phyloP scores from a whole-genome alignment of 352 stramenopile genomes.

The Elongisporangium undulatum region DNA sequence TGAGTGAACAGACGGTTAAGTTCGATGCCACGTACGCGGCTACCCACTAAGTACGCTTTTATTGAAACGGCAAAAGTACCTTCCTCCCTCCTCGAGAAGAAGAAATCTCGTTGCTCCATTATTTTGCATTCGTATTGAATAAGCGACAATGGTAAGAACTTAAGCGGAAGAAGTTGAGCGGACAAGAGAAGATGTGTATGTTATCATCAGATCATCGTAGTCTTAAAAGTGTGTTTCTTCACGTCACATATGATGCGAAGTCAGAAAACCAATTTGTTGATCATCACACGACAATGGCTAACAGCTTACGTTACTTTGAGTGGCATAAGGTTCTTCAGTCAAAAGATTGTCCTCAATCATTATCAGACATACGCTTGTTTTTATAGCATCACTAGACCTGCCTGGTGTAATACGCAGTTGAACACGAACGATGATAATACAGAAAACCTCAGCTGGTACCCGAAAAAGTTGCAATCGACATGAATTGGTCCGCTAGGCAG shows the following conservation, averaged over 20 bases:
- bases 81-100: neutral
- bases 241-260: constrained; percentile 51
- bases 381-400: constrained; percentile 55
- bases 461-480: constrained; percentile 89
- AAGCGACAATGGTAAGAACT: neutral
- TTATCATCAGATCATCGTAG: constrained; percentile 86
- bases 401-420: constrained; percentile 1
- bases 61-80: constrained; percentile 7
- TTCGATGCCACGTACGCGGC: no score
- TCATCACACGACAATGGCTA: constrained; percentile 67
- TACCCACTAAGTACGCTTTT: constrained; percentile 22
- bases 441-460: constrained; percentile 83
- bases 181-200: neutral
- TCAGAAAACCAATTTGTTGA: constrained; percentile 46
- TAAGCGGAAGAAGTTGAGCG: constrained; percentile 4
- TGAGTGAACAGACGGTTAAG: neutral
- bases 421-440: constrained; percentile 8
- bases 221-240: constrained; percentile 74
- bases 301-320: neutral
- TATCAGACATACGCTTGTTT: constrained; percentile 89
- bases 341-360: constrained; percentile 59
- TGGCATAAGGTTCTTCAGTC: constrained; percentile 34
- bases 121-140: neutral
- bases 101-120: neutral
- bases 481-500: constrained; percentile 86